phyloP scores from a whole-genome alignment of 2,329 filamentous ascomycete genomes.

The Zarea fungicola region DNA sequence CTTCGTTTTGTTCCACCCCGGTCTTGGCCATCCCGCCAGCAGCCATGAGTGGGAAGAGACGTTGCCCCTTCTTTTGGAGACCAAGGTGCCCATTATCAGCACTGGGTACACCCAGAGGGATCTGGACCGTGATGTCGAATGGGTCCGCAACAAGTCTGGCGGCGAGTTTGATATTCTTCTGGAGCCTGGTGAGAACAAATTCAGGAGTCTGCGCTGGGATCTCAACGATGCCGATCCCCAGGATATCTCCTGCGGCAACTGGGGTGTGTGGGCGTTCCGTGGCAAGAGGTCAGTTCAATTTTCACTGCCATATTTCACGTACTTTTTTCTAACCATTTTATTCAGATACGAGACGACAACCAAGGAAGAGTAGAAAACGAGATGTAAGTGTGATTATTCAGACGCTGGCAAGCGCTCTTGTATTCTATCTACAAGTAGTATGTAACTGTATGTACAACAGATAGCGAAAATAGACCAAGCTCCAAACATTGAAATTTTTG shows the following conservation, averaged over 20 bases:
- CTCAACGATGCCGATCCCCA: conserved; percentile 92
- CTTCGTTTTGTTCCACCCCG: conserved; percentile 95
- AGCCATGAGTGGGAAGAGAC: conserved; percentile 94
- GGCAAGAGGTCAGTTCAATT: conserved; percentile 73
- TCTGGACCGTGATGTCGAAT: conserved; percentile 87
- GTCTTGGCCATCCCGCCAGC: conserved; percentile 87
- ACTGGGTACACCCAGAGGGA: conserved; percentile 96
- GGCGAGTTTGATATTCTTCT: conserved; percentile 91
- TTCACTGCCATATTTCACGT: conserved; percentile 6
- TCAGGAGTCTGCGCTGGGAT: conserved; percentile 94
- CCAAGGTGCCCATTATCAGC: conserved; percentile 88
- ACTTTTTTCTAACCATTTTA: conserved; percentile 28
- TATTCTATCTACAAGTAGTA: conserved; percentile 8
- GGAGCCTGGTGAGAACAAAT: conserved; percentile 88
- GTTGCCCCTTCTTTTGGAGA: conserved; percentile 82
- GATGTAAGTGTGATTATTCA: neutral
- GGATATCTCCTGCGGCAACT: conserved; percentile 92
- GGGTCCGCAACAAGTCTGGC: conserved; percentile 77
- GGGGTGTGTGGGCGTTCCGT: conserved; percentile 94
- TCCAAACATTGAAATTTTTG: neutral
- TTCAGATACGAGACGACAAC: conserved; percentile 58
- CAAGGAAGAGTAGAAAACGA: conserved; percentile 34
- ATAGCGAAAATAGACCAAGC: conserved; percentile 11
- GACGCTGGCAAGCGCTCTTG: neutral
- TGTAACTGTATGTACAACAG: conserved; percentile 13